These are phyloP conservation scores for Metarhizium robertsii DNA, from an alignment of 2,329 filamentous ascomycete genomes.

Conservation along the genomic window DNA sequence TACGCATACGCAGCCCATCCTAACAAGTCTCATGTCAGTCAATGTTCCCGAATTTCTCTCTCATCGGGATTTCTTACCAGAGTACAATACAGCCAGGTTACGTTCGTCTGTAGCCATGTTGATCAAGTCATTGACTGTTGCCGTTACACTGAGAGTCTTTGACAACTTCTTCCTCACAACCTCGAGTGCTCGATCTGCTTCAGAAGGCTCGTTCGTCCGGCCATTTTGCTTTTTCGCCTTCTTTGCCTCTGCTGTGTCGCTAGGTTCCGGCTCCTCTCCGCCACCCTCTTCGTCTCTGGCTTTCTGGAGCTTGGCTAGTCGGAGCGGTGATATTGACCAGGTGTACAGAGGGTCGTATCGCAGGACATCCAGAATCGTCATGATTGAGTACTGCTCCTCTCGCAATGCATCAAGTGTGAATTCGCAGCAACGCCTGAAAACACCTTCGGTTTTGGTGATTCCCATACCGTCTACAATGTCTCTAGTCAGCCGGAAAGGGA, in stretches of 20 bases:
- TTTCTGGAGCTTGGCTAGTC: constrained; percentile 55
- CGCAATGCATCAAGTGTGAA: constrained; percentile 91
- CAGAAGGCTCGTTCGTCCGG: constrained; percentile 48
- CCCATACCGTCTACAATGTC: constrained; percentile 98
- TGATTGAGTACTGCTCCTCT: constrained; percentile 94
- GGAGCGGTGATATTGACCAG: constrained; percentile 76
- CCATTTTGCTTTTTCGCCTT: constrained; percentile 24
- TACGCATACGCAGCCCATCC: constrained; percentile 39
- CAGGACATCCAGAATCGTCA: constrained; percentile 95
- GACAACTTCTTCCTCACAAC: constrained; percentile 94
- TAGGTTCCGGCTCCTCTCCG: constrained; percentile 26
- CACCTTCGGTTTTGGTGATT: constrained; percentile 86
- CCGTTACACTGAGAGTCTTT: constrained; percentile 86
- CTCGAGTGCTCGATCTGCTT: constrained; percentile 84
- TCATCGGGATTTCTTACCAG: constrained; percentile 39
- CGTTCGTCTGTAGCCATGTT: constrained; percentile 90
- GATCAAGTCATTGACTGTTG: constrained; percentile 94
- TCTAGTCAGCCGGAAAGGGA: constrained; percentile 88
- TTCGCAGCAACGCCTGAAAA: constrained; percentile 96
- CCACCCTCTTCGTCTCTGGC: constrained; percentile 39
- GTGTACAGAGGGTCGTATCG: constrained; percentile 96
- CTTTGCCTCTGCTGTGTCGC: constrained; percentile 29
- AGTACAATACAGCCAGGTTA: constrained; percentile 86
- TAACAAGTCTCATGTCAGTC: constrained; percentile 16
- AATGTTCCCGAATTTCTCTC: not conserved